A percentile compares a stretch with the other conserved stretches of the same genome.
Conservation (phyloP, 1,139 yeast genomes). For the Geotrichum carabidarum region DNA sequence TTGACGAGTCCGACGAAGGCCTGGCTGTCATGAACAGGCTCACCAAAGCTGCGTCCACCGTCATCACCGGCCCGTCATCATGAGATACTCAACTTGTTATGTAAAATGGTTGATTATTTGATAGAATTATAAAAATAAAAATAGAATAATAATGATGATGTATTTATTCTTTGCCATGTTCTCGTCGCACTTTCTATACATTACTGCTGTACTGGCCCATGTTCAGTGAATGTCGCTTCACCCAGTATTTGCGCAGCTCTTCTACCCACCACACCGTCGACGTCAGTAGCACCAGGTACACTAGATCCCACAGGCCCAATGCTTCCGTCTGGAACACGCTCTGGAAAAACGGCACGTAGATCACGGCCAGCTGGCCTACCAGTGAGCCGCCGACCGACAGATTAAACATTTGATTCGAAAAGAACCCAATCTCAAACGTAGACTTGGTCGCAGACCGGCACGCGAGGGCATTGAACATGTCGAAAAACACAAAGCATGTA, state of each 20-base stretch:
- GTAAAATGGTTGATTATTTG: neutral
- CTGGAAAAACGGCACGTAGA: constrained; percentile 89
- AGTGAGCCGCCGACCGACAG: constrained; percentile 86
- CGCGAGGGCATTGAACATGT: constrained; percentile 90
- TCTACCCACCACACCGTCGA: constrained; percentile 82
- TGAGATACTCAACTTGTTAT: neutral
- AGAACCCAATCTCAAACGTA: constrained; percentile 66
- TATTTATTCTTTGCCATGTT: no score
- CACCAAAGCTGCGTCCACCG: constrained; percentile 71
- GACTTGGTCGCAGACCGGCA: constrained; percentile 86
- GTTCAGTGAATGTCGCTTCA: constrained; percentile 2
- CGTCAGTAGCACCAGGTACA: constrained; percentile 56
- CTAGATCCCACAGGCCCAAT: constrained; percentile 59
- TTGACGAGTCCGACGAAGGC: constrained; percentile 69
- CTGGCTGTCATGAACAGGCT: constrained; percentile 91
- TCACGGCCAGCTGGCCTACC: constrained; percentile 88
- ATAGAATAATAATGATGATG: no score
- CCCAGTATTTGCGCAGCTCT: constrained; percentile 61
- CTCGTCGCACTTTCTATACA: constrained; percentile 1
- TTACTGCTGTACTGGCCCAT: constrained; percentile 15
- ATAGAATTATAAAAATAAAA: no score
- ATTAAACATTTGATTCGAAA: constrained; percentile 83
- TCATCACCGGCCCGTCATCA: constrained; percentile 6
- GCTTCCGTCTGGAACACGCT: constrained; percentile 91
- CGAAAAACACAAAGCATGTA: constrained; percentile 90